Percentiles rank a stretch among this genome's conserved stretches.
Conservation (phyloP, 768 basidiomycete species). For the Suillus paluster region DNA sequence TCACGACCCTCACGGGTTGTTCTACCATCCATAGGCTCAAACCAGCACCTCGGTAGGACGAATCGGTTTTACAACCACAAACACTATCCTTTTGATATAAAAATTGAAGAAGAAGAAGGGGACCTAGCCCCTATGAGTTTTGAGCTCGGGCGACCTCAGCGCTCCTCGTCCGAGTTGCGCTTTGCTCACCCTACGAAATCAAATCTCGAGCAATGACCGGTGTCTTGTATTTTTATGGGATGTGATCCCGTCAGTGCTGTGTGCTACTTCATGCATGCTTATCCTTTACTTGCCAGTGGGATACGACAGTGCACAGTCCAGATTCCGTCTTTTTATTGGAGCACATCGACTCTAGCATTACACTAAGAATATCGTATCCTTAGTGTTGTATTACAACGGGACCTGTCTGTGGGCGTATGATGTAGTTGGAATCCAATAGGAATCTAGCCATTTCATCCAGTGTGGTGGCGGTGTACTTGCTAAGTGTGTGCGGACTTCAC, state of each 20-base stretch:
- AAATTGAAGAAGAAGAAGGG: constrained; percentile 6
- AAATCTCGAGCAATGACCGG: background rate
- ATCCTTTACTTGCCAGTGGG: background rate
- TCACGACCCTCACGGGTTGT: constrained; percentile 7
- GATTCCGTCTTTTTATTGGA: background rate
- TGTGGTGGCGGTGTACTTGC: constrained; percentile 5
- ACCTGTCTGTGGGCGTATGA: background rate
- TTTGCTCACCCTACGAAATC: constrained; percentile 4
- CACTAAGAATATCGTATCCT: background rate
- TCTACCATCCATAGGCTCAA: background rate
- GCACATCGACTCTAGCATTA: background rate
- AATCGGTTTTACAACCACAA: constrained; percentile 2
- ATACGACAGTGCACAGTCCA: background rate
- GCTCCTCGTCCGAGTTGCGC: constrained; percentile 7
- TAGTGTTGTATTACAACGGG: background rate
- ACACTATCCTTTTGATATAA: background rate
- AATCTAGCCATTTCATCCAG: background rate
- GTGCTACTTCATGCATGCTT: background rate
- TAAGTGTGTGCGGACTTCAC: background rate
- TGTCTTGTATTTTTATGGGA: constrained; percentile 4
- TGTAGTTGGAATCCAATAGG: background rate
- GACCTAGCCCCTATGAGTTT: background rate
- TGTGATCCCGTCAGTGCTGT: background rate
- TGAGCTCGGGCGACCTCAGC: background rate
- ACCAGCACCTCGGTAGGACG: background rate